Conservation (phyloP, 306 rosid genomes). For the Psophocarpus tetragonolobus region DNA sequence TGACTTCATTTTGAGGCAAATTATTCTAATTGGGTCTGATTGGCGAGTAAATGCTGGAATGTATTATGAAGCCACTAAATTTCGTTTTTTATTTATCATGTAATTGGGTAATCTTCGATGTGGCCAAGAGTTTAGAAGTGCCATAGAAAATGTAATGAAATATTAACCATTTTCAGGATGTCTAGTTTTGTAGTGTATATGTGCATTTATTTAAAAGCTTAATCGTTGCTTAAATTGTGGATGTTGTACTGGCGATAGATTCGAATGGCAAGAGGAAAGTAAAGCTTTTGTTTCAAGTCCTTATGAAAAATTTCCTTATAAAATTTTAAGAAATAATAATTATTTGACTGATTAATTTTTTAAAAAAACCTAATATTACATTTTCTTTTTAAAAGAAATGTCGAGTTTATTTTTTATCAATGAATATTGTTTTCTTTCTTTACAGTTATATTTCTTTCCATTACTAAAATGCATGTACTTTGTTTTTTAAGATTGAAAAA, state of each 20-base stretch:
- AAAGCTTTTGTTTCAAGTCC: neutral
- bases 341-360: no score
- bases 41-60: constrained; percentile 35
- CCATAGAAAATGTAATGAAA: constrained; percentile 47
- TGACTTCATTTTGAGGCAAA: constrained; percentile 35
- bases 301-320: neutral
- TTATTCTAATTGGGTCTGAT: constrained; percentile 35
- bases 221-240: neutral
- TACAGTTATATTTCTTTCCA: no score
- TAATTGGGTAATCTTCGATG: constrained; percentile 35
- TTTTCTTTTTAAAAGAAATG: no score
- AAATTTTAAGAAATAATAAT: no score
- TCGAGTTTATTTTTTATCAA: no score
- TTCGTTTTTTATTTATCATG: neutral
- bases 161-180: constrained; percentile 41
- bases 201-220: constrained; percentile 28
- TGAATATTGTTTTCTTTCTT: no score
- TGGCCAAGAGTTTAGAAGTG: constrained; percentile 39
- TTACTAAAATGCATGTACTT: no score
- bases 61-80: constrained; percentile 43
- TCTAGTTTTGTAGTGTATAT: constrained; percentile 33
- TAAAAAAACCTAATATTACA: no score
- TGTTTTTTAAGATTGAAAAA: no score
- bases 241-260: neutral
- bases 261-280: neutral